Base-by-base conservation (phyloP, 257 asterid species). In the Solanum ossicruentum region DNA sequence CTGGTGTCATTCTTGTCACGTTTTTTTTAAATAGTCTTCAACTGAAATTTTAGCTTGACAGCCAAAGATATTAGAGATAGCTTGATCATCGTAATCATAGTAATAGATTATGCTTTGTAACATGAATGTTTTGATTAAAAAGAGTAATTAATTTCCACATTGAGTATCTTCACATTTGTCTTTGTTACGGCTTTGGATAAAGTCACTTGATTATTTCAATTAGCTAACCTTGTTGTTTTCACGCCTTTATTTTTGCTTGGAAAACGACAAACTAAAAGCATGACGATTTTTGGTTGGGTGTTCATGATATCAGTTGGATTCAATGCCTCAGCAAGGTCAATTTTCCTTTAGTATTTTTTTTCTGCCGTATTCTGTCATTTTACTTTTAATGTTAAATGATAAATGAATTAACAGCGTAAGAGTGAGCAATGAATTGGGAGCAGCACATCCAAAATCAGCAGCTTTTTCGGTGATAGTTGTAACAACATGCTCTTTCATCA, bases 371-470 rank as follows among this genome's bases (percentile, higher is more conserved):
- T 56, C 9, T 61, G 32, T 72, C 21, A 60, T 13, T 43, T 21
- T 75, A 49, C n/a, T 49, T 72, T 43, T 11, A 49, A 49, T 49
- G 82, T 75, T 23, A 0, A 21, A 23, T 65, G 18, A 26, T 49
- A 20, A 45, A 36, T 56, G 81, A 72, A 9, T 56, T 36, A 61
- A 17, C 89, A 89, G 92, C 72, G 92, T 86, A 47, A 70, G 92
- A 87, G 92, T 89, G 49, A 84, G 92, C 90, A 88, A 89, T 72
- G 89, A 89, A 52, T 84, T 89, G 3, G 92, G 90, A 61, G 92
- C 92, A 32, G 88, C 84, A 21, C 90, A 89, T 54, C 90, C 92
- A 28, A 89, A 82, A 66, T 73, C 92, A 36, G 90, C 92, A 18
- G 87, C 87, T 63, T 89, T 89, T 69, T 88, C 92, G 1, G 90